Conservation (phyloP, 208 protist species). For the Tritrichomonas foetus region DNA sequence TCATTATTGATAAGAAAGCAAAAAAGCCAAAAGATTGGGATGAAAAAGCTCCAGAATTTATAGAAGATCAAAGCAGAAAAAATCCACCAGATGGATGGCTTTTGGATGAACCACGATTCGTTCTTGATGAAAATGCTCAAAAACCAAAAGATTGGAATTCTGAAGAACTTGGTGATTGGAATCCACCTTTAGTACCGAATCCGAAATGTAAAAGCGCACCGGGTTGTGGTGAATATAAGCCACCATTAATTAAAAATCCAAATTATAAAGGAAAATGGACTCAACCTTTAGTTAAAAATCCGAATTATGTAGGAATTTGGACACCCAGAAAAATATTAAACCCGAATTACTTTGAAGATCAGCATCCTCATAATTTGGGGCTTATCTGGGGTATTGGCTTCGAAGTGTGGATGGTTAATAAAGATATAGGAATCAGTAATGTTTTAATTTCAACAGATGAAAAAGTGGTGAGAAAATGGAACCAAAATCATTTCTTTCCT, state of each 20-base stretch:
- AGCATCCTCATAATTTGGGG: not conserved
- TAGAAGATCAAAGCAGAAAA: constrained; percentile 43
- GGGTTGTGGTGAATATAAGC: constrained; percentile 40
- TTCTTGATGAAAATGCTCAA: constrained; percentile 48
- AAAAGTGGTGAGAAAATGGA: not conserved
- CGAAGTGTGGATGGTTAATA: constrained; percentile 37
- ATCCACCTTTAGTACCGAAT: constrained; percentile 49
- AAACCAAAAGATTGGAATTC: constrained; percentile 56
- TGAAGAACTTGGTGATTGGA: constrained; percentile 56
- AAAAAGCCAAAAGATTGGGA: constrained; percentile 52
- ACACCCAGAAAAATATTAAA: constrained; percentile 52
- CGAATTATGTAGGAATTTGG: constrained; percentile 55
- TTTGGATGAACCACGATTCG: constrained; percentile 40
- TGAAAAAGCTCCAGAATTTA: constrained; percentile 53
- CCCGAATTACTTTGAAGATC: constrained; percentile 52
- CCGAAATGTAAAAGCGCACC: constrained; percentile 39
- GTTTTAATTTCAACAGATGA: not conserved
- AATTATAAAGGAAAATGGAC: constrained; percentile 55
- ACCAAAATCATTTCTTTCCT: not conserved
- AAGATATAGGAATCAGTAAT: not conserved
- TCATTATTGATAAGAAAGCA: not conserved
- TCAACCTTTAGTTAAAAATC: constrained; percentile 49
- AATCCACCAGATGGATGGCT: not conserved
- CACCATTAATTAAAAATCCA: constrained; percentile 55
- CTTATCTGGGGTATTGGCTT: not conserved